Evolutionary conservation across 139 green algal genomes (phyloP).

Genomic region (Ettlia oleoabundans): DNA sequence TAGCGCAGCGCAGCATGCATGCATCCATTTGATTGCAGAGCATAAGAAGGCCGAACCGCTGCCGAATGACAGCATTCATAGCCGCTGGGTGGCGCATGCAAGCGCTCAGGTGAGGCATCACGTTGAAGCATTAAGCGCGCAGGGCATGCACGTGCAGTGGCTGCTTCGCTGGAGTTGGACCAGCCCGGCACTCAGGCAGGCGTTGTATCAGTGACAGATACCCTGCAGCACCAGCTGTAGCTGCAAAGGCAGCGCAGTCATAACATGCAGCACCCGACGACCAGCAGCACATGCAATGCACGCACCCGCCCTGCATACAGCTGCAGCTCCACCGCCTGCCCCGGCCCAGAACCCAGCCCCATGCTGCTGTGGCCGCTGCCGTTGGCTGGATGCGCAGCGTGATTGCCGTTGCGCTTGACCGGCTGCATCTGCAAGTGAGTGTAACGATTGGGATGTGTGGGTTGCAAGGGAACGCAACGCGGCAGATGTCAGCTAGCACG

Average conservation of each 20-base stretch:
- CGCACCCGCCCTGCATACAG: not conserved
- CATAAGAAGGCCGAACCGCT: too few relatives aligned
- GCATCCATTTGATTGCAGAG: too few relatives aligned
- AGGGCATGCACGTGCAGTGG: not conserved
- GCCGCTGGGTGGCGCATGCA: too few relatives aligned
- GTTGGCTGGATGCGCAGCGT: not conserved
- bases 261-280: not conserved
- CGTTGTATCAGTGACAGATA: not conserved
- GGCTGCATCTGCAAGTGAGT: not conserved
- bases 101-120: too few relatives aligned
- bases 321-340: constrained; percentile 10
- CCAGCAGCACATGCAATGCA: not conserved
- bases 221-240: not conserved
- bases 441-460: too few relatives aligned
- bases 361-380: not conserved
- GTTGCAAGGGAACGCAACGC: too few relatives aligned
- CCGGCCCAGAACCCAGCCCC: too few relatives aligned
- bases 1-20: not conserved
- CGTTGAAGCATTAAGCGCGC: too few relatives aligned
- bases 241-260: not conserved
- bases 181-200: not conserved
- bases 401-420: constrained; percentile 2
- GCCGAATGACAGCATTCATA: too few relatives aligned
- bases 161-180: not conserved
- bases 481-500: too few relatives aligned